Conservation (phyloP, 805 yeast genomes). For the Nakazawaea molendinolei region DNA sequence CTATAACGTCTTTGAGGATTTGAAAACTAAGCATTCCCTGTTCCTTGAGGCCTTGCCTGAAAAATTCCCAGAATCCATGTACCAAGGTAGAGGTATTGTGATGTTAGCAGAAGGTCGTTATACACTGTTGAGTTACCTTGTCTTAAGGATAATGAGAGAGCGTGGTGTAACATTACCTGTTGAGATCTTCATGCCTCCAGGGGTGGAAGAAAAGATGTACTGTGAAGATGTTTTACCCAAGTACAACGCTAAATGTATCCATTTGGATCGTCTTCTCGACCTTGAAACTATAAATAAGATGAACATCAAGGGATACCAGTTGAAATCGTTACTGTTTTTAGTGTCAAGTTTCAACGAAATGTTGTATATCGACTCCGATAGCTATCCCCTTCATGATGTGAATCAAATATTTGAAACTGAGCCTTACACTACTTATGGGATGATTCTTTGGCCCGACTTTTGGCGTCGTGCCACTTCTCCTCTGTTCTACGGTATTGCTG, state of each 20-base stretch:
- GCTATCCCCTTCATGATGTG: slow-evolving; percentile 36
- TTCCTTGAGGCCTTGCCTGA: slow-evolving; percentile 24
- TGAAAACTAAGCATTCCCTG: slow-evolving; percentile 25
- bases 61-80: slow-evolving; percentile 23
- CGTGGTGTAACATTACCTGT: slow-evolving; percentile 41
- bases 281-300: slow-evolving; percentile 15
- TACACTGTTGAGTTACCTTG: slow-evolving; percentile 44
- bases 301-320: slow-evolving; percentile 28
- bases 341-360: slow-evolving; percentile 39
- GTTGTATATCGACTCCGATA: slow-evolving; percentile 41
- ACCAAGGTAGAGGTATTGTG: slow-evolving; percentile 36
- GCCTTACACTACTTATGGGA: slow-evolving; percentile 36
- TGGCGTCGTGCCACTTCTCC: slow-evolving; percentile 86
- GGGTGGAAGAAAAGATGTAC: slow-evolving; percentile 32
- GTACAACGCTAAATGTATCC: slow-evolving; percentile 36
- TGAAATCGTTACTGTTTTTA: slow-evolving; percentile 36
- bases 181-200: slow-evolving; percentile 35
- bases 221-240: slow-evolving; percentile 42
- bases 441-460: slow-evolving; percentile 78
- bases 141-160: slow-evolving; percentile 37
- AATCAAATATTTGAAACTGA: slow-evolving; percentile 36
- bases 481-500: slow-evolving; percentile 61
- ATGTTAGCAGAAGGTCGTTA: slow-evolving; percentile 48
- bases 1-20: slow-evolving; percentile 19
- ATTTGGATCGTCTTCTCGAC: slow-evolving; percentile 30